Conservation (phyloP, 1,139 yeast genomes). For the Taiozyma sp. region DNA sequence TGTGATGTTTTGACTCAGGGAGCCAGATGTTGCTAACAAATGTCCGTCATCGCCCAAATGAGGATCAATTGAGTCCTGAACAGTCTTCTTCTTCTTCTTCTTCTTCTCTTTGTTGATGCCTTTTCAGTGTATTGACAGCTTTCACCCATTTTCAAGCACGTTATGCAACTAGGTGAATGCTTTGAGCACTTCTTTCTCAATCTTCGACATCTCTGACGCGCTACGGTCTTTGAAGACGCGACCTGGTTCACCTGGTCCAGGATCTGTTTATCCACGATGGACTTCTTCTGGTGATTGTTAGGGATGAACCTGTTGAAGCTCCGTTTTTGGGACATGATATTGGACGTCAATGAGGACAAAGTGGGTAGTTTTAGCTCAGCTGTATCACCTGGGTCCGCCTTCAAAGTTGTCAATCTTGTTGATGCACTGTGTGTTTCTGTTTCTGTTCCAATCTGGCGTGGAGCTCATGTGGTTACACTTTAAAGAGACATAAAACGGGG, state of each 20-base stretch:
- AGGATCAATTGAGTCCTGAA: neutral
- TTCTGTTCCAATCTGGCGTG: neutral
- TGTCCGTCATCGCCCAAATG: neutral
- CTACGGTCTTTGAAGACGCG: slow-evolving; percentile 17
- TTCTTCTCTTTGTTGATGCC: slow-evolving; percentile 1
- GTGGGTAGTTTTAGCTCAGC: neutral
- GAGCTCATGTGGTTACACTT: neutral
- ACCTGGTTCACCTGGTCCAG: slow-evolving; percentile 9
- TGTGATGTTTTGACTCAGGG: neutral
- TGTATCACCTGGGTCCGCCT: neutral
- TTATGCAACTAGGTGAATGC: slow-evolving; percentile 36
- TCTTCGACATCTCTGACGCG: slow-evolving; percentile 38
- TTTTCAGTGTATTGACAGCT: slow-evolving; percentile 18
- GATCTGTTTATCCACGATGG: slow-evolving; percentile 6
- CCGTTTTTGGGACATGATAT: neutral
- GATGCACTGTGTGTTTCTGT: neutral
- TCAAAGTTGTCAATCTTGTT: neutral
- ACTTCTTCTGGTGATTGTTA: slow-evolving; percentile 14
- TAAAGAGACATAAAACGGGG: neutral
- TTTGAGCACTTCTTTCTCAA: slow-evolving; percentile 46
- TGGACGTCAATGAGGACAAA: neutral
- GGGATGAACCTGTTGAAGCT: slow-evolving; percentile 11
- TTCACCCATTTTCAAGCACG: slow-evolving; percentile 32
- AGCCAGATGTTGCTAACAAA: neutral
- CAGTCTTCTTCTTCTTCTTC: neutral